A percentile compares a stretch with the other conserved stretches of the same genome.
Conservation (phyloP, 805 yeast species). For the Wilhelminamyces savonicus region DNA sequence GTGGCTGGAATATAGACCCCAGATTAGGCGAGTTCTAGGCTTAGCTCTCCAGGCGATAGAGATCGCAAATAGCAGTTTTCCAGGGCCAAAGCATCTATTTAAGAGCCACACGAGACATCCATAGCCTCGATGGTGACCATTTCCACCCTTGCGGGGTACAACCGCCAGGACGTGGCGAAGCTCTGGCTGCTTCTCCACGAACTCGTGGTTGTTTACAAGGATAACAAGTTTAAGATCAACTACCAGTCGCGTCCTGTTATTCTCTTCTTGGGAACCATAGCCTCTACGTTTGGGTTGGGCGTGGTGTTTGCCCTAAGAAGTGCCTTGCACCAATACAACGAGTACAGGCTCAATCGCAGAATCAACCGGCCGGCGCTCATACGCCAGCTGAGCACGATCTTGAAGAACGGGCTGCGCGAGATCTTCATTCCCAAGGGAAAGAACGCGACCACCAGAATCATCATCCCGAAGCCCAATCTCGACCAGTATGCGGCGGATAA, state of each 20-base stretch:
- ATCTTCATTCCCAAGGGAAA: slow-evolving; percentile 43
- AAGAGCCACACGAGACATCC: no score
- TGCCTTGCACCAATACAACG: slow-evolving; percentile 23
- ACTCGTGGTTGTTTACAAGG: slow-evolving; percentile 27
- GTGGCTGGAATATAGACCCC: no score
- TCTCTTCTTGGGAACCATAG: slow-evolving; percentile 32
- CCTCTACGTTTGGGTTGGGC: slow-evolving; percentile 36
- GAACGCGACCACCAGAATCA: slow-evolving; percentile 30
- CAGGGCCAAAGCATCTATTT: no score
- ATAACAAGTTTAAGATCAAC: slow-evolving; percentile 32
- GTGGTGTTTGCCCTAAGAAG: slow-evolving; percentile 24
- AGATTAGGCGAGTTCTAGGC: no score
- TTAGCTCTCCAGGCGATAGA: no score
- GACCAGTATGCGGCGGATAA: slow-evolving; percentile 53
- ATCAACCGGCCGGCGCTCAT: slow-evolving; percentile 29
- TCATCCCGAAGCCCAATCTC: slow-evolving; percentile 40
- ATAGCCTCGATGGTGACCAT: slow-evolving; percentile 22
- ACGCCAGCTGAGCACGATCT: slow-evolving; percentile 36
- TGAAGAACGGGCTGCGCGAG: slow-evolving; percentile 40
- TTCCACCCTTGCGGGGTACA: slow-evolving; percentile 27
- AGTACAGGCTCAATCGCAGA: slow-evolving; percentile 17
- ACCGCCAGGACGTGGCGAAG: slow-evolving; percentile 27
- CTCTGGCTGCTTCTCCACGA: slow-evolving; percentile 28
- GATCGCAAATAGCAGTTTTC: no score
- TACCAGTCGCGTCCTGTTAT: slow-evolving; percentile 38